Evolutionary conservation across 2,329 filamentous ascomycete species (phyloP).

Genomic region (Balansia obtecta): DNA sequence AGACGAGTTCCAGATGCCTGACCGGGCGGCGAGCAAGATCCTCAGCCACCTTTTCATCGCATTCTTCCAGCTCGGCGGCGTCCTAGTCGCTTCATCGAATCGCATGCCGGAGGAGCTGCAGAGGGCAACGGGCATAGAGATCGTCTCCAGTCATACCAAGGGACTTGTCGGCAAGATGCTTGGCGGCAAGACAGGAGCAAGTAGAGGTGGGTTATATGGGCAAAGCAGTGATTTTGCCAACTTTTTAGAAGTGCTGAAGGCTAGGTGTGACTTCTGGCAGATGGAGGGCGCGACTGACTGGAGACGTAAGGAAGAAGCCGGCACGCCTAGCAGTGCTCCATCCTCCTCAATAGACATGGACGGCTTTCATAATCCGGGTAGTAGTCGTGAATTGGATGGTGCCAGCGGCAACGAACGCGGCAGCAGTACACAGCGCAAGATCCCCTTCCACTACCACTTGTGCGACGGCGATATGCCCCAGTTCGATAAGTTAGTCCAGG

Average conservation of each 20-base stretch:
- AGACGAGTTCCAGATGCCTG: conserved; percentile 75
- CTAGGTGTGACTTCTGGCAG: conserved; percentile 72
- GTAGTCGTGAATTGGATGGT: background rate
- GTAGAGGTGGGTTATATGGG: conserved; percentile 39
- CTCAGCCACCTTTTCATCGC: conserved; percentile 65
- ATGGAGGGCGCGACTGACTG: conserved; percentile 68
- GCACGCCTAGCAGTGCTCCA: conserved; percentile 3
- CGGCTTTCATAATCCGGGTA: background rate
- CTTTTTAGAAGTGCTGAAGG: conserved; percentile 65
- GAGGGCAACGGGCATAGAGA: conserved; percentile 61
- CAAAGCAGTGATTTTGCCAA: conserved; percentile 60
- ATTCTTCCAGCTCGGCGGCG: conserved; percentile 74
- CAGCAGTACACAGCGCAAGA: conserved; percentile 8
- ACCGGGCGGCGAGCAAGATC: conserved; percentile 66
- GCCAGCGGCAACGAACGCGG: background rate
- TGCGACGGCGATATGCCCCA: conserved; percentile 13
- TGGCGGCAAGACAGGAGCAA: conserved; percentile 23
- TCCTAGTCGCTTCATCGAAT: conserved; percentile 70
- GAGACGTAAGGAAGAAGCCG: conserved; percentile 39
- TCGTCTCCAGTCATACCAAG: conserved; percentile 41
- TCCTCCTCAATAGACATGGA: background rate
- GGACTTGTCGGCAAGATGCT: conserved; percentile 38
- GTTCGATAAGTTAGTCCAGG: conserved; percentile 14
- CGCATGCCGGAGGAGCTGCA: conserved; percentile 72
- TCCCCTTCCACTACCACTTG: conserved; percentile 20